Evolutionary conservation across 2,329 filamentous ascomycete species (phyloP), one percentile per base, ranked within the genome.

Genomic region (Diaporthe aspalathi): DNA sequence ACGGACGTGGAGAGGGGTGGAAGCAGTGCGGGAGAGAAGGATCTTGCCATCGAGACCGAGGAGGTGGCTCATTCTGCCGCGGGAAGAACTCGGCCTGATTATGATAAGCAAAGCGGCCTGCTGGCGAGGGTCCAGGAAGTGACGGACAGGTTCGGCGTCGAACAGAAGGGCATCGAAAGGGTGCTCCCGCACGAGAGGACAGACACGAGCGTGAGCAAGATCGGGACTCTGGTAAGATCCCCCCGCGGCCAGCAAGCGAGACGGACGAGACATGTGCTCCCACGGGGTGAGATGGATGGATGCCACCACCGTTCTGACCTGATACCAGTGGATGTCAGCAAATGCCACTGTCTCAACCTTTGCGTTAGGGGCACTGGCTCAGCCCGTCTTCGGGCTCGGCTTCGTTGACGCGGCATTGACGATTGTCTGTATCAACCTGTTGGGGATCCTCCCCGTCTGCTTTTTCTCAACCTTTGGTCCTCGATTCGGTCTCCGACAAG

Each of bases 381-480:
- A 90, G n/a, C 87, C 90, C 11, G 81, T 93, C 29, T 95, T 94
- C 81, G 81, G 81, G 11, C 86, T 95, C 11, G 92, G 92, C 12
- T 94, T 93, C 75, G 84, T 91, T 62, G 93, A 95, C 77, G 89
- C 91, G 9, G 89, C 92, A 43, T 82, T 95, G 56, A 88, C 90
- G 40, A 91, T 93, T 72, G 80, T 95, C 67, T 93, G 94, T 81
- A 88, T 95, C 83, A 95, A 94, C 76, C 78, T 94, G 5, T 83
- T 95, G 12, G 92, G 91, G n/a, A 87, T 92, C 62, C 77, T 91
- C 62, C 91, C 92, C 0, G 92, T 94, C 20, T 92, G 89, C 77
- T 94, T 91, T 81, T 94, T 94, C 84, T 92, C 91, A 2, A 93
- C 89, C 22, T 94, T 94, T 77, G 93, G 93, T 3, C 91, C 93